These are phyloP conservation scores for Globisporangium cylindrosporum DNA, from an alignment of 352 stramenopile species.

Conservation along the genomic window DNA sequence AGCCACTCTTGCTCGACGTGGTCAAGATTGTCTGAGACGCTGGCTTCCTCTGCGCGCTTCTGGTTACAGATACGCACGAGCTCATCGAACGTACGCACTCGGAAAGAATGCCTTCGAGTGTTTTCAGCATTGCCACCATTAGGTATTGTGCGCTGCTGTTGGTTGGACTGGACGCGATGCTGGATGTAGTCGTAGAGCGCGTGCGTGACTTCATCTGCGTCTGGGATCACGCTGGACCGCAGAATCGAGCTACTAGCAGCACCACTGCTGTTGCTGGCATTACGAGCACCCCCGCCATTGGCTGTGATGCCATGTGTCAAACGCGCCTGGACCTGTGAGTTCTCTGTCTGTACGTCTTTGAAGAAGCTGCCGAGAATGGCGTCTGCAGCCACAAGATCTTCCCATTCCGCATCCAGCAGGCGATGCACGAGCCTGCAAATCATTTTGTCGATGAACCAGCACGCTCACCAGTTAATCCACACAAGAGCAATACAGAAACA, in stretches of 20 bases:
- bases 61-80: constrained; percentile 15
- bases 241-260: neutral
- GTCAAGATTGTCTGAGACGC: constrained; percentile 1
- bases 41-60: constrained; percentile 4
- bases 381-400: constrained; percentile 74
- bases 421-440: constrained; percentile 20
- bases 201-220: constrained; percentile 15
- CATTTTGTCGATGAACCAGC: neutral
- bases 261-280: neutral
- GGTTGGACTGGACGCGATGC: neutral
- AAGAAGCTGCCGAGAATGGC: constrained; percentile 47
- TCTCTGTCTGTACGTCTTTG: constrained; percentile 18
- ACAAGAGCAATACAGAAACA: neutral
- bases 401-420: constrained; percentile 29
- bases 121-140: constrained; percentile 41
- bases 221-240: constrained; percentile 5
- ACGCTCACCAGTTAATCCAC: neutral
- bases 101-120: constrained; percentile 45
- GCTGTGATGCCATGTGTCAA: neutral
- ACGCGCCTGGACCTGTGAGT: neutral
- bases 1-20: constrained; percentile 11
- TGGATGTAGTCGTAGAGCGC: constrained; percentile 16
- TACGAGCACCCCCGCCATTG: neutral
- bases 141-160: neutral
- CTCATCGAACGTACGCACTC: constrained; percentile 21